A percentile compares a stretch with the other conserved stretches of the same genome.
These are phyloP conservation scores for Boletus insuetus DNA, from an alignment of 768 basidiomycete genomes.

Conservation along the genomic window DNA sequence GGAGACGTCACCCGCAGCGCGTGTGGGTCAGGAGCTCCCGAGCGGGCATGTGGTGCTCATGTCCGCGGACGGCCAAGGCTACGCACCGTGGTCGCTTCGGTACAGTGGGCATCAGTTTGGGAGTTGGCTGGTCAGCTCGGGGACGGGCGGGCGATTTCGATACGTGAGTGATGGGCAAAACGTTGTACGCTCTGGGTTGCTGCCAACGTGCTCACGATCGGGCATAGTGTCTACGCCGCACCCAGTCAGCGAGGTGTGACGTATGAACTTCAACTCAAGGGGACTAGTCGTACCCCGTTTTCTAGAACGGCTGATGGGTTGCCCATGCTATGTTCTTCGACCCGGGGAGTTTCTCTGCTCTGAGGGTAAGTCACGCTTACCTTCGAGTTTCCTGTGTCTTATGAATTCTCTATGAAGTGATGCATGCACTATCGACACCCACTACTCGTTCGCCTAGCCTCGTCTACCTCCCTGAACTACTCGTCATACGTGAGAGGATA, in stretches of 20 bases:
- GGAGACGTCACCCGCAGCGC: constrained; percentile 30
- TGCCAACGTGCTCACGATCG: not conserved
- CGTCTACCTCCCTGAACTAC: constrained; percentile 66
- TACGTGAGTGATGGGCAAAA: constrained; percentile 42
- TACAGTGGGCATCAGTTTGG: constrained; percentile 95
- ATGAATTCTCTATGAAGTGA: no score
- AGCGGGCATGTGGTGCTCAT: constrained; percentile 75
- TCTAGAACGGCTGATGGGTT: constrained; percentile 90
- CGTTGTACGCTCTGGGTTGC: no score
- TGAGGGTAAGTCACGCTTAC: constrained; percentile 51
- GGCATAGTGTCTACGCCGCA: constrained; percentile 73
- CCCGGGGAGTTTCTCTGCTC: constrained; percentile 92
- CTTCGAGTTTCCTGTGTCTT: no score
- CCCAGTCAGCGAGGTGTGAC: constrained; percentile 48
- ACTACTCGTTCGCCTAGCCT: constrained; percentile 87
- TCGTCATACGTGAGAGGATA: constrained; percentile 69
- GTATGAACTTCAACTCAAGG: constrained; percentile 93
- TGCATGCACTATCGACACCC: constrained; percentile 49
- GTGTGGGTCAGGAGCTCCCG: constrained; percentile 66
- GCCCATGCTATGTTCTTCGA: constrained; percentile 90
- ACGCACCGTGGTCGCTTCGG: constrained; percentile 75
- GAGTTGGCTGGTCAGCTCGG: constrained; percentile 90
- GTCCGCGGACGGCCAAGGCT: constrained; percentile 35
- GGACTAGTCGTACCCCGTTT: constrained; percentile 92
- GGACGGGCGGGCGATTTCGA: constrained; percentile 89